Evolutionary conservation across 2,329 filamentous ascomycete species (phyloP).

Genomic region (Sclerotinia spermophila): DNA sequence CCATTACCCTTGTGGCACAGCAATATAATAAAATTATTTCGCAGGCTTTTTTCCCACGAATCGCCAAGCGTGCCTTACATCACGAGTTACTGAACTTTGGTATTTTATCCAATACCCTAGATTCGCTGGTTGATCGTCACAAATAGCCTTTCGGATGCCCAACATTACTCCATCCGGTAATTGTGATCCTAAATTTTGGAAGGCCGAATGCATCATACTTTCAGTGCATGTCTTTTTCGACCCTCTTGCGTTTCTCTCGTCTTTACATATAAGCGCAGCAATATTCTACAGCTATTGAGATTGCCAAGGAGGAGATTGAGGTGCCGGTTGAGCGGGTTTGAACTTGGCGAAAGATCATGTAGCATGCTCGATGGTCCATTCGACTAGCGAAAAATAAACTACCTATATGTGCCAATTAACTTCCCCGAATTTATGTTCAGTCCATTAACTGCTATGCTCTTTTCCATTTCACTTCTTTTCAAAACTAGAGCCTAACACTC

Average conservation of each 20-base stretch:
- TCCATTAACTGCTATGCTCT: not conserved
- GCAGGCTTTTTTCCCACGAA: conserved; percentile 11
- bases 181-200: not conserved
- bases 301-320: not conserved
- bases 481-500: not conserved
- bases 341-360: not conserved
- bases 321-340: not conserved
- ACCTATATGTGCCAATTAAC: not conserved
- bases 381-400: not conserved
- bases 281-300: not conserved
- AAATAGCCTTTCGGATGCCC: not conserved
- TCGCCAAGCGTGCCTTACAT: conserved; percentile 3
- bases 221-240: not conserved
- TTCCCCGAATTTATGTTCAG: not conserved
- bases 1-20: not conserved
- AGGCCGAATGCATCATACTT: not conserved
- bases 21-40: conserved; percentile 4
- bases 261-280: conserved; percentile 2
- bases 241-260: not conserved
- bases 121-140: not conserved
- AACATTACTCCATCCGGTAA: conserved; percentile 7
- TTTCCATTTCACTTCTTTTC: not conserved
- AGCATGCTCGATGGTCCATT: not conserved
- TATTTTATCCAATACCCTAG: not conserved
- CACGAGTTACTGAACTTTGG: not conserved